A percentile compares a stretch with the other conserved stretches of the same genome.
These are phyloP conservation scores for Xylariaceae sp. DNA, from an alignment of 2,329 filamentous ascomycete species.

Conservation along the genomic window DNA sequence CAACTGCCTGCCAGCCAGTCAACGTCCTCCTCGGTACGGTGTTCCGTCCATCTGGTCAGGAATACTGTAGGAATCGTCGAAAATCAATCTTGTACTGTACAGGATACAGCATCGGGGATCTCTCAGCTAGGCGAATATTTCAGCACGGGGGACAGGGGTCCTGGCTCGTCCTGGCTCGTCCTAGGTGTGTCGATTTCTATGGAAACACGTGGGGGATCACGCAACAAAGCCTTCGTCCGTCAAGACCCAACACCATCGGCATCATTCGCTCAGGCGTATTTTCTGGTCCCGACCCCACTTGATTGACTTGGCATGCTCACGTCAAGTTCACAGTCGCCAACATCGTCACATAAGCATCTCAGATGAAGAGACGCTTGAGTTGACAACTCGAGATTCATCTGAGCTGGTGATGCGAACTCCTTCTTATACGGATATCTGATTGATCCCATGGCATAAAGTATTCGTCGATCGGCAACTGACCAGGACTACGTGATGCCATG, in stretches of 20 bases:
- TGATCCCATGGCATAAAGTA: background rate
- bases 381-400: background rate
- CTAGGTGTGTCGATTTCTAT: constrained; percentile 6
- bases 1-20: background rate
- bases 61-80: too few species aligned
- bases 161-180: constrained; percentile 9
- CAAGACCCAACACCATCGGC: background rate
- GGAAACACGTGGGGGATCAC: constrained; percentile 18
- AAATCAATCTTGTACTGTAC: constrained; percentile 10
- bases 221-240: constrained; percentile 3
- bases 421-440: background rate
- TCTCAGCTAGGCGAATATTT: constrained; percentile 17
- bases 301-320: constrained; percentile 24
- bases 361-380: background rate
- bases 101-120: background rate
- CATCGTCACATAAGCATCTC: background rate
- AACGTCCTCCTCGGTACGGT: background rate
- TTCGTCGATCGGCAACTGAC: background rate
- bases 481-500: background rate
- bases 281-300: constrained; percentile 25
- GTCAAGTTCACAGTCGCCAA: constrained; percentile 20
- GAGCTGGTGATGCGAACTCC: background rate
- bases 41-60: too few species aligned
- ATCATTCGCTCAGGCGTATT: constrained; percentile 19
- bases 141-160: constrained; percentile 15